A percentile compares a stretch with the other conserved stretches of the same genome.
These are phyloP conservation scores for Apiospora pterosperma DNA, from an alignment of 2,329 filamentous ascomycete species.

Conservation along the genomic window DNA sequence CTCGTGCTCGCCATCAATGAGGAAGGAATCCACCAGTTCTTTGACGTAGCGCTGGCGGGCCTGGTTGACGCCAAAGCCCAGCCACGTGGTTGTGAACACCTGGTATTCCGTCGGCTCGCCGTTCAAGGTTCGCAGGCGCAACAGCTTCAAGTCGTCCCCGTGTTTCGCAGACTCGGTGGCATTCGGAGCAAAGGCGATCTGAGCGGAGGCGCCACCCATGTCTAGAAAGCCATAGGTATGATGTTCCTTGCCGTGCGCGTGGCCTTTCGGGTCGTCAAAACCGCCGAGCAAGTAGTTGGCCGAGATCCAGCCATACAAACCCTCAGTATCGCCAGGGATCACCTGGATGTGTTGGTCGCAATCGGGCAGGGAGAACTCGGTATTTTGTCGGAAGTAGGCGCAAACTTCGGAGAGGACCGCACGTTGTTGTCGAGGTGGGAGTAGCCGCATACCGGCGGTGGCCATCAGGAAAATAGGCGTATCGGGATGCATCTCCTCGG, in stretches of 20 bases:
- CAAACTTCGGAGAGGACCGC: conserved; percentile 76
- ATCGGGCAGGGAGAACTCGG: conserved; percentile 82
- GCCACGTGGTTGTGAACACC: conserved; percentile 94
- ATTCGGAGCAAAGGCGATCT: conserved; percentile 97
- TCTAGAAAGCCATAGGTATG: conserved; percentile 97
- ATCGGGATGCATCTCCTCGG: conserved; percentile 69
- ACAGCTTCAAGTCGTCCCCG: conserved; percentile 79
- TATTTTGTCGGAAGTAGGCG: conserved; percentile 72
- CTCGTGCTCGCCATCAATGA: conserved; percentile 56
- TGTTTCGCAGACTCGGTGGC: conserved; percentile 86
- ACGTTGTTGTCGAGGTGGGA: conserved; percentile 69
- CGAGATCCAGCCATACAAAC: conserved; percentile 94
- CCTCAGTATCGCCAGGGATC: conserved; percentile 93
- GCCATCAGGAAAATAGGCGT: conserved; percentile 95
- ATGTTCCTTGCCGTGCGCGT: conserved; percentile 81
- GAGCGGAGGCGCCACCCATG: conserved; percentile 96
- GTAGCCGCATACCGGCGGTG: conserved; percentile 88
- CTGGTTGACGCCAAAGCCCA: conserved; percentile 95
- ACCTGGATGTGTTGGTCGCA: conserved; percentile 88
- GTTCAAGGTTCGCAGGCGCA: conserved; percentile 80
- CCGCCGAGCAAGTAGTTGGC: conserved; percentile 92
- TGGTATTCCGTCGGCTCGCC: conserved; percentile 76
- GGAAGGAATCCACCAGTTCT: conserved; percentile 64
- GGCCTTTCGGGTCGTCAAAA: conserved; percentile 73
- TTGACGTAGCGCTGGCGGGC: conserved; percentile 84